Conservation (phyloP, 2,329 filamentous ascomycete species). For the Xylariales sp. region DNA sequence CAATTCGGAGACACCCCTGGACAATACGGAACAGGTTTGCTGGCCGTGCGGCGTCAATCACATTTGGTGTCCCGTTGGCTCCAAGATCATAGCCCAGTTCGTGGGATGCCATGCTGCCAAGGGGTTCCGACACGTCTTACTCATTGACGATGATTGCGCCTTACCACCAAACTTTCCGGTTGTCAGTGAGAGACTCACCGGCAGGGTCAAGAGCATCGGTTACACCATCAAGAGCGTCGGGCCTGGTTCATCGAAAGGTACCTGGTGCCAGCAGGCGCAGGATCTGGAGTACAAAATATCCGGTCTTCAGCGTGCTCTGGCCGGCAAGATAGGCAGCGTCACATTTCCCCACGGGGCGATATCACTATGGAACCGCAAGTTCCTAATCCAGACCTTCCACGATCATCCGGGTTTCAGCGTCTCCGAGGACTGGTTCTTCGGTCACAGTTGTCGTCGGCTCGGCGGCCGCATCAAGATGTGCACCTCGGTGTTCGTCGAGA, state of each 20-base stretch:
- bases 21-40: constrained; percentile 42
- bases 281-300: constrained; percentile 49
- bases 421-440: constrained; percentile 49
- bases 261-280: constrained; percentile 40
- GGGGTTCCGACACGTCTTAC: constrained; percentile 38
- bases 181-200: constrained; percentile 37
- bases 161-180: constrained; percentile 43
- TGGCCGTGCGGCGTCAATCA: constrained; percentile 39
- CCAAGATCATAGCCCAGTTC: constrained; percentile 45
- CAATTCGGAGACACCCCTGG: constrained; percentile 39
- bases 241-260: constrained; percentile 28
- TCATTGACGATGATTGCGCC: constrained; percentile 46
- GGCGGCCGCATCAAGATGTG: constrained; percentile 44
- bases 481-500: constrained; percentile 45
- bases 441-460: constrained; percentile 37
- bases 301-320: constrained; percentile 39
- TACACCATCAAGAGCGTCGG: constrained; percentile 45
- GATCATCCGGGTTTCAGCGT: constrained; percentile 45
- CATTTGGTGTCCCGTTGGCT: constrained; percentile 43
- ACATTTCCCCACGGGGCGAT: constrained; percentile 49
- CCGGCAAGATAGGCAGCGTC: constrained; percentile 38
- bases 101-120: constrained; percentile 41
- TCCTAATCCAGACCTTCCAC: constrained; percentile 39
- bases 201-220: constrained; percentile 37
- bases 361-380: constrained; percentile 42